Evolutionary conservation across 768 basidiomycete genomes (phyloP).

Genomic region (Lactarius sanguifluus): DNA sequence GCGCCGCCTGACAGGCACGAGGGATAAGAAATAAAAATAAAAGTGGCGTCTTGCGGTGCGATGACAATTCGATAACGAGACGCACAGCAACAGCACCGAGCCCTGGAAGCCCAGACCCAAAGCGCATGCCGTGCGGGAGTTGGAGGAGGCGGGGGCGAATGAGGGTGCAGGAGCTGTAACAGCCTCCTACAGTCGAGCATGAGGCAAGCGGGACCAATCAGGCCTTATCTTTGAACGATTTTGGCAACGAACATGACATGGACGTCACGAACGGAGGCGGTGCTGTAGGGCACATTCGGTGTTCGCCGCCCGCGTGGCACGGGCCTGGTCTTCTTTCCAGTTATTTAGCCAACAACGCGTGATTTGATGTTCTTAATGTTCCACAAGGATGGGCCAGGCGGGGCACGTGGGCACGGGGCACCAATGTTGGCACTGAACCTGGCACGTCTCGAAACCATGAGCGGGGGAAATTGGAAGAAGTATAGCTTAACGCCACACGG

Average conservation of each 20-base stretch:
- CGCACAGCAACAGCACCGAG: conserved; percentile 5
- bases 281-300: conserved; percentile 13
- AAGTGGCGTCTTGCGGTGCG: not conserved
- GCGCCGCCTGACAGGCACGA: not conserved
- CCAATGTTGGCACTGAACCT: not conserved
- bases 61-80: not conserved
- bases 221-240: conserved; percentile 6
- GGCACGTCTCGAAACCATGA: not conserved
- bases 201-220: conserved; percentile 11
- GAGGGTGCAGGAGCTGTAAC: not conserved
- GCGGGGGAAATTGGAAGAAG: not conserved
- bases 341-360: not conserved
- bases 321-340: not conserved
- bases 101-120: not conserved
- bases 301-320: conserved; percentile 5
- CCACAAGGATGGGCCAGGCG: not conserved
- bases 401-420: not conserved
- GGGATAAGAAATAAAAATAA: too few relatives aligned
- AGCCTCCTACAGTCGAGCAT: conserved; percentile 22
- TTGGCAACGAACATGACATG: not conserved
- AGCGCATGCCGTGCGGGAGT: not conserved
- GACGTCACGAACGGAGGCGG: conserved; percentile 1
- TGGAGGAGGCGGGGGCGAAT: not conserved
- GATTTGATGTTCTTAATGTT: conserved; percentile 4
- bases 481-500: not conserved